phyloP scores from a whole-genome alignment of 2,329 filamentous ascomycete genomes.

The Amauroascus niger region DNA sequence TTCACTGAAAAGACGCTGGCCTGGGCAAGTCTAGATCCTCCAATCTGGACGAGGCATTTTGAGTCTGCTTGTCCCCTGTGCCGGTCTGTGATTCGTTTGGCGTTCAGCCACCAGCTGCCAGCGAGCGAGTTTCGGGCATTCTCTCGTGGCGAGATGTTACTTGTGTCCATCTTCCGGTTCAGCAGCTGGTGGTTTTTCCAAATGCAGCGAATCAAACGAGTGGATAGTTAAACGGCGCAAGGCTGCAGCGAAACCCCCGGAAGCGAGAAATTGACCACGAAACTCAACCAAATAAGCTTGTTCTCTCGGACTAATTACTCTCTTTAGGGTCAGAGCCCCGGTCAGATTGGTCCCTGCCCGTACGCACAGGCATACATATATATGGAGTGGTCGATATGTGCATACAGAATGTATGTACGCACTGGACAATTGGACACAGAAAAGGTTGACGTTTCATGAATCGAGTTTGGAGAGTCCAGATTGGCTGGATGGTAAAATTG shows the following conservation, averaged over 20 bases:
- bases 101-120: constrained; percentile 6
- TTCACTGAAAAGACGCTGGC: background rate
- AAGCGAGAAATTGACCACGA: background rate
- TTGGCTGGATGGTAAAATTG: background rate
- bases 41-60: background rate
- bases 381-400: too few relatives aligned
- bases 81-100: constrained; percentile 4
- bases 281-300: background rate
- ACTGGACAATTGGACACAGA: too few relatives aligned
- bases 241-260: background rate
- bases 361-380: too few relatives aligned
- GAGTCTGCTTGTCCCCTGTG: background rate
- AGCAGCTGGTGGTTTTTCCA: background rate
- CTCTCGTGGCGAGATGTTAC: constrained; percentile 4
- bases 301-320: background rate
- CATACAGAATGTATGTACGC: too few relatives aligned
- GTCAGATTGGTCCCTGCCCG: too few relatives aligned
- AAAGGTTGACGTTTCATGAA: constrained; percentile 3
- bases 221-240: background rate
- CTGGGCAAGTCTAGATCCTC: background rate
- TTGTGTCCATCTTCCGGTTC: background rate
- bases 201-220: background rate
- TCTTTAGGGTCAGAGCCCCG: too few relatives aligned
- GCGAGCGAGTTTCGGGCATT: too few relatives aligned
- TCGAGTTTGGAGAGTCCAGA: background rate